phyloP scores from a whole-genome alignment of 2,329 filamentous ascomycete species.

The Monilinia laxa region DNA sequence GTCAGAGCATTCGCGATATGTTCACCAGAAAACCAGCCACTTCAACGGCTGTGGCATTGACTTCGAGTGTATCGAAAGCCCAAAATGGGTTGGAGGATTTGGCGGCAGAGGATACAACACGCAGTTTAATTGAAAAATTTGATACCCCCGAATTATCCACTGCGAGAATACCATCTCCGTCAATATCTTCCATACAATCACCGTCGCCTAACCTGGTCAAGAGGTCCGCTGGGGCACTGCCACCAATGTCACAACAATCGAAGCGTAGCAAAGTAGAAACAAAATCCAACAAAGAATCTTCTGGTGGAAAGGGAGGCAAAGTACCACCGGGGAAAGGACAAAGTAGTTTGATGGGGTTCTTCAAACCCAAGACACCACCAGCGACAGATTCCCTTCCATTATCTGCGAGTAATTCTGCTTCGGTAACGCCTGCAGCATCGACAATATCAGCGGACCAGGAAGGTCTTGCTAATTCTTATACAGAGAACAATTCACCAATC shows the following conservation, averaged over 20 bases:
- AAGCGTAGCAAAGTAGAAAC: conserved; percentile 53
- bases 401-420: neutral
- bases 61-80: neutral
- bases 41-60: neutral
- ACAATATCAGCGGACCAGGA: neutral
- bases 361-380: conserved; percentile 57
- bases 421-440: neutral
- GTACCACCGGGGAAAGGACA: conserved; percentile 49
- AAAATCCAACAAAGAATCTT: conserved; percentile 27
- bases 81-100: neutral
- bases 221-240: conserved; percentile 24
- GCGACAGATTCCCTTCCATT: neutral
- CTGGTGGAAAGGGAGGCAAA: conserved; percentile 38
- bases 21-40: conserved; percentile 59
- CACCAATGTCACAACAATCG: conserved; percentile 33
- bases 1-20: conserved; percentile 90
- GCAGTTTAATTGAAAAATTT: neutral
- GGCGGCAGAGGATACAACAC: neutral
- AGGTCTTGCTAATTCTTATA: neutral
- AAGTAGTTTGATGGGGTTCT: conserved; percentile 68
- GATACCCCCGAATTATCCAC: neutral
- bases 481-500: neutral
- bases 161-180: neutral
- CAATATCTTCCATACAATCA: neutral
- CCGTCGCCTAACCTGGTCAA: conserved; percentile 23